Base-by-base conservation (phyloP, 495 filamentous ascomycete genomes). In the Zalerion maritima region DNA sequence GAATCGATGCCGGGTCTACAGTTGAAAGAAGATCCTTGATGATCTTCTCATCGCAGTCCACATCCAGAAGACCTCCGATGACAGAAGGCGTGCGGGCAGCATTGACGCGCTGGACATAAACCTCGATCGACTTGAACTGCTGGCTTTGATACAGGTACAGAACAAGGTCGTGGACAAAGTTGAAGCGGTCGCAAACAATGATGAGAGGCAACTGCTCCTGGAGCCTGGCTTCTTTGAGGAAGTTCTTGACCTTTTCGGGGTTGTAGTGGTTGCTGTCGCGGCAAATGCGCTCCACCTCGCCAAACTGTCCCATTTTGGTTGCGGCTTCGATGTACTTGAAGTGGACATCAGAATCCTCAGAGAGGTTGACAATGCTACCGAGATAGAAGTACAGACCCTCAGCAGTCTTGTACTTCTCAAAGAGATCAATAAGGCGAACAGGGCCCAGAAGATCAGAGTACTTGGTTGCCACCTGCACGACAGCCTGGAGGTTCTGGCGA, bases 241-340 rank as follows among this genome's bases (percentile, higher is more conserved):
- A 99, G 65, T 99, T 99, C 64, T 94, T 94, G 27, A 96, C 87
- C 62, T 92, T 89, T 54, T 94, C 86, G 0, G 86, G 72, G 54
- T 96, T 93, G 65, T 87, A 94, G 50, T 72, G 73, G 40, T 62
- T 84, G 66, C 80, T 92, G 49, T 99, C 89, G 31, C 89, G 75
- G 60, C 86, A 94, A 48, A 99, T 84, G 16, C 89, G 80, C 64
- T 96, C 89, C 20, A 99, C 89, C 49, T 99, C 89, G 32, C 76
- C 80, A 40, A 92, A 69, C 51, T 99, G 87, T 6, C 71, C 70
- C 70, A 91, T 91, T 45, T 72, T 74, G 27, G 87, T 93, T 18
- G 91, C 89, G 32, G 91, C 85, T 58, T 96, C 84, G 29, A 99
- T 91, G 54, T 99, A 99, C 66, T 99, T 99, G 75, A 94, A 99